Evolutionary conservation across 2,329 filamentous ascomycete genomes (phyloP), one percentile per base, ranked within the genome.

Genomic region (Penicillium sp.): DNA sequence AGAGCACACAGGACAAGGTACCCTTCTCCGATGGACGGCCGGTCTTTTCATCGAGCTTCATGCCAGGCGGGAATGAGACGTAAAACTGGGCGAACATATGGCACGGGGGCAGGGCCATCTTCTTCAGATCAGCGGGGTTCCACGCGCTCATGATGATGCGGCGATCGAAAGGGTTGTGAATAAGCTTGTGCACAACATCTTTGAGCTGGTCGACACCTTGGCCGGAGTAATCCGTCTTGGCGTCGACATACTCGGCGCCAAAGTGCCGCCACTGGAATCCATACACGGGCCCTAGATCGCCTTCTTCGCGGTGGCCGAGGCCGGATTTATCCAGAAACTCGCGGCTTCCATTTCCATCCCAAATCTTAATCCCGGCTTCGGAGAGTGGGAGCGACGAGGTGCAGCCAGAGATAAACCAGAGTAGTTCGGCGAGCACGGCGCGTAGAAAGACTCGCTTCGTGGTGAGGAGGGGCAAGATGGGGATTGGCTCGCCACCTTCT

Each of bases 211-310:
- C 93, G 15, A 96, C 88, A 17, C 93, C 93, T 66, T 95, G 77
- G 0, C 87, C 89, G 0, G 81, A 77, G 70, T 98, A 98, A 66
- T 97, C 88, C 0, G 85, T 79, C 57, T 82, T 75, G 13, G 84
- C 79, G 63, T 91, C 85, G 17, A 83, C 75, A 68, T 98, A 98
- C 54, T 88, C 82, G 4, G 93, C 93, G 44, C 93, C 93, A 63
- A 98, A 98, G 71, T 97, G 91, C 3, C 93, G 86, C 93, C 93
- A 98, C 72, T 98, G 93, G 73, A 98, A 98, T 2, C 93, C 93
- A 67, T 98, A 98, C 0, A 97, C 90, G 28, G 93, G 93, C 0
- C 93, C 93, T 0, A 98, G 77, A 64, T 98, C 93, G 57, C 93
- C 93, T 19, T 84, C 86, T 45, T 82, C 87, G 52, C 91, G 87